A percentile compares a stretch with the other conserved stretches of the same genome.
Conservation (phyloP, 768 basidiomycete species). For the Kwoniella mangroviensis region DNA sequence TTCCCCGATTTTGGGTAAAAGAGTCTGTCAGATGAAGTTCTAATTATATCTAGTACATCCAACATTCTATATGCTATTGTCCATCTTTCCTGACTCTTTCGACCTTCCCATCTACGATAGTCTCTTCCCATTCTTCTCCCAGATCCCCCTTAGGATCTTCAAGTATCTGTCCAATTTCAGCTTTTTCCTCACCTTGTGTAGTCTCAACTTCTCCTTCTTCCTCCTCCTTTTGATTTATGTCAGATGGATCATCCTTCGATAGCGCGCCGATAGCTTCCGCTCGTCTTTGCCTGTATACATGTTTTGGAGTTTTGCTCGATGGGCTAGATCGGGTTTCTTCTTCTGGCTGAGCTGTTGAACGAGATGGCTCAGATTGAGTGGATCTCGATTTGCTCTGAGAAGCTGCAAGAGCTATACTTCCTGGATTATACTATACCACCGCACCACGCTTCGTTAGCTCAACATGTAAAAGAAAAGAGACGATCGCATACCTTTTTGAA, state of each 20-base stretch:
- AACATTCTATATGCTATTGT: not conserved
- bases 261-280: conserved; percentile 16
- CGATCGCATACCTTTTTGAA: conserved; percentile 37
- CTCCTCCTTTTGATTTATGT: not conserved
- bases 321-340: not conserved
- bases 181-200: not conserved
- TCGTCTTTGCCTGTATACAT: conserved; percentile 18
- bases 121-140: conserved; percentile 26
- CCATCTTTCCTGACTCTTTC: conserved; percentile 3
- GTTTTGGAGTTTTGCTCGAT: conserved; percentile 9
- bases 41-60: not conserved
- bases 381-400: conserved; percentile 12
- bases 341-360: conserved; percentile 6
- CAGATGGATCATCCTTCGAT: not conserved
- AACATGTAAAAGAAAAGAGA: not conserved
- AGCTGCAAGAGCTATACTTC: conserved; percentile 12
- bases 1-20: not conserved
- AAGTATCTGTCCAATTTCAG: conserved; percentile 15
- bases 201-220: not conserved
- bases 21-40: not conserved
- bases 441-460: not conserved
- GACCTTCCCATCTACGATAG: conserved; percentile 18
- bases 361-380: too few species aligned
- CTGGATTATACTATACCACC: conserved; percentile 18
- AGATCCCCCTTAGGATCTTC: conserved; percentile 13